A percentile compares a stretch with the other conserved stretches of the same genome.
phyloP scores from a whole-genome alignment of 2,329 filamentous ascomycete species.

The Davidsoniella virescens region DNA sequence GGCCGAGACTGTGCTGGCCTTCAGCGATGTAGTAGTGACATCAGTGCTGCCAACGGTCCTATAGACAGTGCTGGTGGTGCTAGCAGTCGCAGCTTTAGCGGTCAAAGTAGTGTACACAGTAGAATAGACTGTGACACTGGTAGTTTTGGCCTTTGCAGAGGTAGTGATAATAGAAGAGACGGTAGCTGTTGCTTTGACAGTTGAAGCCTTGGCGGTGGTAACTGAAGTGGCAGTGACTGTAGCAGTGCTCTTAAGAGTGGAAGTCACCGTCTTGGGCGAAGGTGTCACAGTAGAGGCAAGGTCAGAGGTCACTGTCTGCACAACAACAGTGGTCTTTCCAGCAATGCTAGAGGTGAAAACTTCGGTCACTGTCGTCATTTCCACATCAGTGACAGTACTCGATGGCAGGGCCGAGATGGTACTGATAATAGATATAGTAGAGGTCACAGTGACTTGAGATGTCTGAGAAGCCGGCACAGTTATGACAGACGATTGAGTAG shows the following conservation, averaged over 20 bases:
- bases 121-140: not conserved
- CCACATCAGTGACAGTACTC: not conserved
- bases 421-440: not conserved
- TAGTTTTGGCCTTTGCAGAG: not conserved
- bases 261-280: too few species aligned
- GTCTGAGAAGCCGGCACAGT: not conserved
- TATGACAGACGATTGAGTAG: not conserved
- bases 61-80: not conserved
- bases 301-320: too few species aligned
- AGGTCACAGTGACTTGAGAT: not conserved
- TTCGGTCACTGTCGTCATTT: not conserved
- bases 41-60: slow-evolving; percentile 5
- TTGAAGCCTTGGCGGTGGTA: slow-evolving; percentile 3
- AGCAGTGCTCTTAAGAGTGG: too few species aligned
- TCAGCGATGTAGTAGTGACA: slow-evolving; percentile 1
- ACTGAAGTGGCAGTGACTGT: not conserved
- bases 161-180: not conserved
- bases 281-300: too few species aligned
- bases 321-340: slow-evolving; percentile 2
- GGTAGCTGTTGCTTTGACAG: slow-evolving; percentile 1
- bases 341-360: not conserved
- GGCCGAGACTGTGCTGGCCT: not conserved
- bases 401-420: not conserved
- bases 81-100: not conserved
- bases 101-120: not conserved